Conservation (phyloP, 495 filamentous ascomycete species). For the Haplographium delicatum region DNA sequence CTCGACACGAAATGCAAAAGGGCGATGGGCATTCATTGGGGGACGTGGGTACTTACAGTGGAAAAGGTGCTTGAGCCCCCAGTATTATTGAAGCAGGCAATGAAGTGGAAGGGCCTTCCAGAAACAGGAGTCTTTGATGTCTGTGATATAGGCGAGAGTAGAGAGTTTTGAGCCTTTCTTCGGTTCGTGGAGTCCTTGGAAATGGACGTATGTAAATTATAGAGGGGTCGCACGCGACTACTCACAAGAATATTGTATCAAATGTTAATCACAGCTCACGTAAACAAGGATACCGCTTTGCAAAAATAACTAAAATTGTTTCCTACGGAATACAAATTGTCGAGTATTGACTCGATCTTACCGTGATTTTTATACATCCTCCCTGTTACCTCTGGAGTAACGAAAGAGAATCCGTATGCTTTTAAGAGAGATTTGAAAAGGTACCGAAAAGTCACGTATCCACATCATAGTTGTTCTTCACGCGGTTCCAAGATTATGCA, state of each 20-base stretch:
- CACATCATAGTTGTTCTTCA: constrained; percentile 10
- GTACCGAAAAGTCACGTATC: not conserved
- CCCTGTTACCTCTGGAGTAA: not conserved
- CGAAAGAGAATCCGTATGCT: not conserved
- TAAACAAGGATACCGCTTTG: not conserved
- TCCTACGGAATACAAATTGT: constrained; percentile 13
- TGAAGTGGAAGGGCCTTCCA: constrained; percentile 60
- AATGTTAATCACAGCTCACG: not conserved
- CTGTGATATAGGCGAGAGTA: constrained; percentile 80
- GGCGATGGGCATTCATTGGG: constrained; percentile 93
- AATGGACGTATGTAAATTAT: too few species aligned
- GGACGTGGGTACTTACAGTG: constrained; percentile 81
- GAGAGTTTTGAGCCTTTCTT: constrained; percentile 51
- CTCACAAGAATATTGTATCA: too few species aligned
- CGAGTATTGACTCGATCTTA: constrained; percentile 2
- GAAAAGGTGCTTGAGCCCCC: constrained; percentile 88
- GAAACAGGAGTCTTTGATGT: constrained; percentile 85
- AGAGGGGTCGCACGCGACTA: too few species aligned
- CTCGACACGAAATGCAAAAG: constrained; percentile 74
- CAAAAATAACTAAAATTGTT: constrained; percentile 5
- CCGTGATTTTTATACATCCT: constrained; percentile 2
- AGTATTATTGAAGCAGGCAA: constrained; percentile 64
- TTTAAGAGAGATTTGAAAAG: not conserved
- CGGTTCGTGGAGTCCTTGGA: too few species aligned
- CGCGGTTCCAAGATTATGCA: not conserved